Evolutionary conservation across 345 rosid species (phyloP), one percentile per base, ranked within the genome.

Genomic region (Brassica napus): DNA sequence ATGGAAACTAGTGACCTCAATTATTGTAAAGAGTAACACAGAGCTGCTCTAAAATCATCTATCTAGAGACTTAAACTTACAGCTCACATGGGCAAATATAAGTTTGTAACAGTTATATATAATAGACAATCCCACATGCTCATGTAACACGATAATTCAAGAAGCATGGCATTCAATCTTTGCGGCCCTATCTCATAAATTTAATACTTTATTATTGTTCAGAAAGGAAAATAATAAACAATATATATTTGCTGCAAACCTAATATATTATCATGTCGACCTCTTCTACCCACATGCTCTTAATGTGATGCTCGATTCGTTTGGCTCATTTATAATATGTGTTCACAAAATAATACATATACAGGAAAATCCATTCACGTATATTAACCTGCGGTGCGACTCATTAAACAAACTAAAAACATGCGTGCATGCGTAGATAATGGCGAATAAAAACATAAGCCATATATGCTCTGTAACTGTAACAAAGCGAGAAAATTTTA

Each of bases 101-200:
- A 60, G 28, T 35, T 74, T 61, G 65, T 66, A 68, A 61, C 82
- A 74, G 57, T 52, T 74, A 79, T 74, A 79, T 69, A 68, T 49
- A 37, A 30, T 16, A 68, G 77, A 74, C 78, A 74, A 44, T 62
- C 71, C 12, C 82, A 79, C 82, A 79, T 79, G 82, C 72, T 74
- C 66, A 59, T 72, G 42, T 61, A 61, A 68, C 55, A 60, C 58
- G 44, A 73, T 74, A 49, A 73, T 64, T 73, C 70, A 18, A 44
- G 35, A 64, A 52, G 66, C 65, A 52, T 74, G 65, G 14, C 75
- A 74, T 79, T 79, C 82, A 74, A 79, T 69, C 63, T 61, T 74
- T 74, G 79, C 82, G 82, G 82, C 79, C 55, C 75, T 74, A 49
- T 74, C 54, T 69, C 79, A 68, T 63, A 49, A 54, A 80, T 74